Percentiles rank a stretch among this genome's conserved stretches.
Evolutionary conservation across 192 early-diverging fungal species (phyloP).

Genomic region (Tieghemiomyces parasiticus): DNA sequence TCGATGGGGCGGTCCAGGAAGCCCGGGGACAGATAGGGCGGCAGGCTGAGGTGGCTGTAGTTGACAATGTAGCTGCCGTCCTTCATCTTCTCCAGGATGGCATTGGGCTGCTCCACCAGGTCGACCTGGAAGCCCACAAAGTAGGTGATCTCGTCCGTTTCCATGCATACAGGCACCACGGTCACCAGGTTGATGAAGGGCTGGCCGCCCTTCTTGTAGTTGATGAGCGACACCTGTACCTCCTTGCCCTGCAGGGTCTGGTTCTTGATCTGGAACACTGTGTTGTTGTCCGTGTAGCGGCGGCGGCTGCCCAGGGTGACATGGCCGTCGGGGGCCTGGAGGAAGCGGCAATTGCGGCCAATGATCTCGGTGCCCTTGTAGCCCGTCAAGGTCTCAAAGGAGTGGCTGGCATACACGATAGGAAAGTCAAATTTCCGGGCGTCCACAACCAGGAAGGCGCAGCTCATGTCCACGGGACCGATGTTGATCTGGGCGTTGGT

Average conservation of each 20-base stretch:
- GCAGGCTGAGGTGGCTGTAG: conserved; percentile 26
- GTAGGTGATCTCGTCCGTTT: conserved; percentile 34
- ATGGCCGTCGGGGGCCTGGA: conserved; percentile 33
- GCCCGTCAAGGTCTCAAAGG: conserved; percentile 46
- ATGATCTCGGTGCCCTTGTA: conserved; percentile 26
- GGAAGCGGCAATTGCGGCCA: conserved; percentile 32
- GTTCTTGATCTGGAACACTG: conserved; percentile 36
- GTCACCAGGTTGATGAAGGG: conserved; percentile 57
- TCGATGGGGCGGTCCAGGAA: conserved; percentile 13
- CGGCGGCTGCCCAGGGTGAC: conserved; percentile 32
- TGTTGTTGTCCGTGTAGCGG: conserved; percentile 36
- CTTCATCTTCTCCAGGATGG: conserved; percentile 44
- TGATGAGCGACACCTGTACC: conserved; percentile 47
- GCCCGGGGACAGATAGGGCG: conserved; percentile 17
- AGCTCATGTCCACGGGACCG: conserved; percentile 40
- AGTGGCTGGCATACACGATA: conserved; percentile 44
- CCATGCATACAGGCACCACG: conserved; percentile 37
- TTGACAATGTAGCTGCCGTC: conserved; percentile 39
- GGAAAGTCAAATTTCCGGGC: conserved; percentile 42
- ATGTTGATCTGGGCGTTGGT: conserved; percentile 39
- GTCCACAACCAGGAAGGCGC: conserved; percentile 40
- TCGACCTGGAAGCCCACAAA: conserved; percentile 57
- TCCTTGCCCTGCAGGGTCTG: conserved; percentile 33
- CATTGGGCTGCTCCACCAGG: conserved; percentile 51
- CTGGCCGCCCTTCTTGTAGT: conserved; percentile 51